phyloP scores from a whole-genome alignment of 2,329 filamentous ascomycete species.

The Sarocladiaceae sp. region DNA sequence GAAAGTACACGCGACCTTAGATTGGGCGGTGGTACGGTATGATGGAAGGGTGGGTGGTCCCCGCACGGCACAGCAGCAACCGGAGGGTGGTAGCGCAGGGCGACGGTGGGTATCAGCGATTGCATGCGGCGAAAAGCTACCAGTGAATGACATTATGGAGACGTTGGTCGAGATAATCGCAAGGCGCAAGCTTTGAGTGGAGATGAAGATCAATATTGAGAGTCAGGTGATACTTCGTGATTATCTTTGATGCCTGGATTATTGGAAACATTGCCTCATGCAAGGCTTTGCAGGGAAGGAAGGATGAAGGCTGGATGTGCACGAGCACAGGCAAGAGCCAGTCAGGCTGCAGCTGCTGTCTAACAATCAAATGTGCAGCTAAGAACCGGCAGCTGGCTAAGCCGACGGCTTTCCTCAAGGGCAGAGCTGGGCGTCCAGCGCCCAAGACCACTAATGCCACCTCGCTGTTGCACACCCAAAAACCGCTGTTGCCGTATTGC shows the following conservation, averaged over 20 bases:
- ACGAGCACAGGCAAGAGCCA: too few species aligned
- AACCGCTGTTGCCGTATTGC: neutral
- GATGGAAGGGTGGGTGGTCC: neutral
- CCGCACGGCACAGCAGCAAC: conserved; percentile 8
- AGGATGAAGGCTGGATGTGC: too few species aligned
- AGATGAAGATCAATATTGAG: neutral
- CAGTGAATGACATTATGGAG: neutral
- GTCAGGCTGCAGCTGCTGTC: neutral
- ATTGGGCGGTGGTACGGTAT: too few species aligned
- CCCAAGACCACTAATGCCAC: neutral
- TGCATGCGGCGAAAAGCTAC: neutral
- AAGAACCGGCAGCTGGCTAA: too few species aligned
- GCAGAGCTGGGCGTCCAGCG: too few species aligned
- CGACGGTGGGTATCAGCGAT: neutral
- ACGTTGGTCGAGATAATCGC: neutral
- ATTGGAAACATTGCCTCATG: neutral
- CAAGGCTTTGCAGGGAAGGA: neutral
- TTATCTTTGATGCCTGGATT: neutral
- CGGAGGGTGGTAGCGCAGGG: conserved; percentile 3
- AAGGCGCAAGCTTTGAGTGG: neutral
- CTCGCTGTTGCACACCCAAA: neutral
- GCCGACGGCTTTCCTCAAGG: too few species aligned
- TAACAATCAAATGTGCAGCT: too few species aligned
- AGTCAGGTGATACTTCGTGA: neutral
- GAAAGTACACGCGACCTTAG: too few species aligned